These are phyloP conservation scores for Haplosporangium sp. DNA, from an alignment of 371 early-diverging fungal genomes.

Conservation along the genomic window DNA sequence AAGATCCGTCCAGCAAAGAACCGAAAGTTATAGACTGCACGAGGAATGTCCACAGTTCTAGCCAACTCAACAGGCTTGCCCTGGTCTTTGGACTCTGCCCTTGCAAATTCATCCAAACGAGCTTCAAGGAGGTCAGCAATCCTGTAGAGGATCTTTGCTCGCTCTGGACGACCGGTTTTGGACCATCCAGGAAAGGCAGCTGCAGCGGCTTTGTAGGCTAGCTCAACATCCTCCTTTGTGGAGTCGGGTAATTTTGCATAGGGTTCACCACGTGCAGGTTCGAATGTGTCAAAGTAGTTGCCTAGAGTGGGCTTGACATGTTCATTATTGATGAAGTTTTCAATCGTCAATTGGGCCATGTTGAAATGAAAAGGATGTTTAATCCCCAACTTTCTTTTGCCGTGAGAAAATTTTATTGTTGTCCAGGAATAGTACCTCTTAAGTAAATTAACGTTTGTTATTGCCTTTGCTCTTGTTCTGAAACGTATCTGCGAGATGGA, in stretches of 20 bases:
- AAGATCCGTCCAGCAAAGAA: slow-evolving; percentile 73
- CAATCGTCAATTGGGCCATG: slow-evolving; percentile 24
- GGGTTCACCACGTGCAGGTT: slow-evolving; percentile 70
- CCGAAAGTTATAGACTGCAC: slow-evolving; percentile 76
- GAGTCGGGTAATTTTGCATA: slow-evolving; percentile 73
- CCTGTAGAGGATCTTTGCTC: slow-evolving; percentile 62
- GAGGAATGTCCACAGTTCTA: slow-evolving; percentile 71
- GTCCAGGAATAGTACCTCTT: neutral
- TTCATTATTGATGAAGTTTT: slow-evolving; percentile 75
- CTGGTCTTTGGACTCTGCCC: slow-evolving; percentile 69
- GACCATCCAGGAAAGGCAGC: slow-evolving; percentile 78
- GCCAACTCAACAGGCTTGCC: slow-evolving; percentile 78
- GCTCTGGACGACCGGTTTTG: slow-evolving; percentile 56
- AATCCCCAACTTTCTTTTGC: neutral
- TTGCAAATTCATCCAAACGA: slow-evolving; percentile 60
- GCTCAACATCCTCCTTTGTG: slow-evolving; percentile 67
- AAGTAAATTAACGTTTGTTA: neutral
- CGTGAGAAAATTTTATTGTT: neutral
- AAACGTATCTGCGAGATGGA: neutral
- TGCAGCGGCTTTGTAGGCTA: slow-evolving; percentile 74
- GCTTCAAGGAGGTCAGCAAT: slow-evolving; percentile 76
- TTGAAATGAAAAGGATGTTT: neutral
- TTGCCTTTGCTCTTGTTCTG: slow-evolving; percentile 7
- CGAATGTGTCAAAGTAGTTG: slow-evolving; percentile 66
- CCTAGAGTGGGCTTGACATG: slow-evolving; percentile 59